Evolutionary conservation across 352 stramenopile species (phyloP).

Genomic region (Thraustochytrium sp.): DNA sequence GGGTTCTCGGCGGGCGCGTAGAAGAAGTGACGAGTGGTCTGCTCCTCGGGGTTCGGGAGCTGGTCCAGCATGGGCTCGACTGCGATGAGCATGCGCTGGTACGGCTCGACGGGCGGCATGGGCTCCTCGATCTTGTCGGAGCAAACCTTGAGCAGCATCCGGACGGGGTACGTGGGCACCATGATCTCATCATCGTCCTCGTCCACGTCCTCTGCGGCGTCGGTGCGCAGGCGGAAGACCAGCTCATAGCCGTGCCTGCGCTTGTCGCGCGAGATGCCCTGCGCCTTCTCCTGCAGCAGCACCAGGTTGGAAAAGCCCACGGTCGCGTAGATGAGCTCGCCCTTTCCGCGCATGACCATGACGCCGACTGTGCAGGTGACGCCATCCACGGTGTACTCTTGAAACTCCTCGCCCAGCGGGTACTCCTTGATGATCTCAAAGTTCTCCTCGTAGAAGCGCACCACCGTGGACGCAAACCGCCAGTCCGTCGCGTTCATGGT

Average conservation of each 20-base stretch:
- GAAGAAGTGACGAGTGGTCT: background rate
- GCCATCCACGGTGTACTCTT: background rate
- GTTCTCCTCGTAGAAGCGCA: conserved; percentile 2
- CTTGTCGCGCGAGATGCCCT: background rate
- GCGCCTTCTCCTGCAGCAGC: background rate
- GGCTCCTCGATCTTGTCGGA: background rate
- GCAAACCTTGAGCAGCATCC: background rate
- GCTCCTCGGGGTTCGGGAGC: background rate
- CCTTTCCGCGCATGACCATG: background rate
- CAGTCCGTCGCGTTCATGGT: background rate
- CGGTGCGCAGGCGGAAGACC: background rate
- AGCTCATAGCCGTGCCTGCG: background rate
- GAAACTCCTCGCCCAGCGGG: background rate
- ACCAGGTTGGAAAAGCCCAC: background rate
- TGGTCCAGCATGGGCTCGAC: background rate
- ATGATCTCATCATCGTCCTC: background rate
- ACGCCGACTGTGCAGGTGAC: background rate
- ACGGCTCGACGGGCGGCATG: background rate
- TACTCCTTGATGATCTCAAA: background rate
- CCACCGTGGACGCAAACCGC: background rate
- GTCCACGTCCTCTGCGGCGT: background rate
- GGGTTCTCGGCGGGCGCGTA: background rate
- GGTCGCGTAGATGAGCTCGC: background rate
- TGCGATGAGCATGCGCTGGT: background rate
- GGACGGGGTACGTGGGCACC: background rate